Base-by-base conservation (phyloP, 208 protist genomes). In the Acanthamoeba castellanii region DNA sequence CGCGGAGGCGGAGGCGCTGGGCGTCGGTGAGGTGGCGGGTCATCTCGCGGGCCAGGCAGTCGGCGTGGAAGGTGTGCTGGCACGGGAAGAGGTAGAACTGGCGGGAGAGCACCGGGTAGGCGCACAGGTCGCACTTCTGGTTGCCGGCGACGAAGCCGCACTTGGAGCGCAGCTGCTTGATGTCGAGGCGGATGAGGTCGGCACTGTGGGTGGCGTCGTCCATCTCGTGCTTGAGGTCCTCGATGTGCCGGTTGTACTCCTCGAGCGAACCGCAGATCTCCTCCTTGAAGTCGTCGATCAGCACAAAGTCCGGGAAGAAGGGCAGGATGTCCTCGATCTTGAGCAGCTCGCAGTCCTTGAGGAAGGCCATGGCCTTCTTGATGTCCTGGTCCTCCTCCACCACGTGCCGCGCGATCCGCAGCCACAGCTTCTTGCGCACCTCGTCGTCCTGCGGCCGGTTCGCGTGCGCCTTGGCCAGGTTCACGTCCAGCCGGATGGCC, bases 311-410 rank as follows among this genome's bases (percentile, higher is more conserved):
- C 20, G 98, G 96, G 90, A 99, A 98, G 92, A 98, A 98, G 30
- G 97, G 98, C 45, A 99, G 96, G 52, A 99, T 98, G 95, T 99
- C 99, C 96, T 99, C 99, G 32, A 99, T 98, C 87, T 98, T 98
- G 61, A 99, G 72, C 30, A 98, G 50, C 27, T 96, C 66, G 94
- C 96, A 96, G 50, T 98, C 52, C 7, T 95, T 76, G 8, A 98
- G 34, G 68, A 98, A 96, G 8, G 92, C 96, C 96, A 97, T 97
- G 20, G 96, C 97, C n/a, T 97, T 97, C 68, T 97, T 97, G 45
- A 98, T 98, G 84, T 98, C 97, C 32, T 96, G 94, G 42, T 98
- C 92, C 61, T 97, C 94, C 64, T 98, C 97, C 47, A 99, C 97
- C 55, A 98, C 98, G 84, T 98, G 96, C 47, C 98, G 94, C 57